phyloP scores from a whole-genome alignment of 1,284 basidiomycete species.

The Puccinia triticina region DNA sequence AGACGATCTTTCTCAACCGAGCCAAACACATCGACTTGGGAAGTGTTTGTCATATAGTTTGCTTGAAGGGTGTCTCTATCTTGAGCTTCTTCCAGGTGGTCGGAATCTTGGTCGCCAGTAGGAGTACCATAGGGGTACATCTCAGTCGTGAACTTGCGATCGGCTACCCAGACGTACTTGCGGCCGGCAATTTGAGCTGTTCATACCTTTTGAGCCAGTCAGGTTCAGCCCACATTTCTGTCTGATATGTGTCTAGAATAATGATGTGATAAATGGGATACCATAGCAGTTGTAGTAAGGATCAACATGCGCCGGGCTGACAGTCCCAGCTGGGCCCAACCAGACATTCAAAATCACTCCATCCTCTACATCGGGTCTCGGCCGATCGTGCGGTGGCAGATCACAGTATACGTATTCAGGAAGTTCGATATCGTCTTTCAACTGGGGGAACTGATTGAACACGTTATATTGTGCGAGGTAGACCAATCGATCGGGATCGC shows the following conservation, averaged over 20 bases:
- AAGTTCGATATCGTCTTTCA: conserved; percentile 73
- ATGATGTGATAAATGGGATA: background rate
- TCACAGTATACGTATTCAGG: conserved; percentile 85
- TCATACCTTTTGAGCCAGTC: background rate
- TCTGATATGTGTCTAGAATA: background rate
- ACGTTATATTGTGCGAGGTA: conserved; percentile 92
- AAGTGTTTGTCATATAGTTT: conserved; percentile 62
- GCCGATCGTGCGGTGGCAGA: conserved; percentile 62
- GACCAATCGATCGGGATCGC: conserved; percentile 61
- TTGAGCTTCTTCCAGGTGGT: background rate
- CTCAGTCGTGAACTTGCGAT: conserved; percentile 12
- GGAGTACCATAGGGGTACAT: conserved; percentile 47
- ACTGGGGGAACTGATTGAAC: conserved; percentile 77
- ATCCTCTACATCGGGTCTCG: conserved; percentile 71
- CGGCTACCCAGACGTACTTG: conserved; percentile 43
- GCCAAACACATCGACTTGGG: conserved; percentile 59
- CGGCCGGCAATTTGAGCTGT: conserved; percentile 43
- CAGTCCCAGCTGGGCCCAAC: conserved; percentile 76
- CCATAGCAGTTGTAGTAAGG: conserved; percentile 90
- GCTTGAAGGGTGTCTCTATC: conserved; percentile 16
- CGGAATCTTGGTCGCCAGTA: background rate
- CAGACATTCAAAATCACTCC: conserved; percentile 79
- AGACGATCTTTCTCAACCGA: conserved; percentile 17
- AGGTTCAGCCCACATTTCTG: background rate
- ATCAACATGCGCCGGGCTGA: conserved; percentile 92